Base-by-base conservation (phyloP, 768 basidiomycete species). In the Agaricus bisporus region DNA sequence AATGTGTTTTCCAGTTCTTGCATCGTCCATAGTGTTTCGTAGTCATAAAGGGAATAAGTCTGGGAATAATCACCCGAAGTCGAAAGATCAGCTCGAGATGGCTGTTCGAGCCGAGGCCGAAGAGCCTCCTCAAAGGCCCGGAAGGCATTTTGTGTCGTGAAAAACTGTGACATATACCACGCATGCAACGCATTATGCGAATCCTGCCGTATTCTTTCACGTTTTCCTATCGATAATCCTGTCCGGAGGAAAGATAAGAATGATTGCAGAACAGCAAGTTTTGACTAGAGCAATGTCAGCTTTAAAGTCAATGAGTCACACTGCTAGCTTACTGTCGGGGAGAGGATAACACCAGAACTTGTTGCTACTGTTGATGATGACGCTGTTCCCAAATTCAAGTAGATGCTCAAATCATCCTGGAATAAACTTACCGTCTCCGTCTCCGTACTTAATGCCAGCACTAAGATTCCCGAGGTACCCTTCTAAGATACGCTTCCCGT, bases 381-480 rank as follows among this genome's bases (percentile, higher is more conserved):
- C 15, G 72, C 75, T 77, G 53, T 11, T 35, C 47, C 32, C 25
- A 43, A 48, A 38, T 14, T 49, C 38, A 26, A 41, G 35, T 10
- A 51, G 26, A 36, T 44, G 20, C 9, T 48, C 36, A 22, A 42
- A 18, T 17, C 39, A 46, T n/a, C 37, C 37, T 3, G 26, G 25
- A 18, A 14, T 10, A 38, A 42, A 46, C 66, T 22, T 56, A 81
- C 85, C 84, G 53, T 81, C 77, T 10, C 66, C 70, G 50, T 80
- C 80, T 35, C 79, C 79, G 58, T 80, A 83, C 57, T 73, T 80
- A 2, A 82, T 81, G 15, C 86, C 83, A 4, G 80, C 84, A 57
- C 77, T 86, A 53, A 94, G 68, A 56, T 91, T 76, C n/a, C 86
- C 82, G 11, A 93, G 76, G 64, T 91, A 91, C 2, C 90, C 90